Percentiles rank a stretch among this genome's conserved stretches.
Evolutionary conservation across 2,329 filamentous ascomycete genomes (phyloP).

Genomic region (Colletotrichum agaves): DNA sequence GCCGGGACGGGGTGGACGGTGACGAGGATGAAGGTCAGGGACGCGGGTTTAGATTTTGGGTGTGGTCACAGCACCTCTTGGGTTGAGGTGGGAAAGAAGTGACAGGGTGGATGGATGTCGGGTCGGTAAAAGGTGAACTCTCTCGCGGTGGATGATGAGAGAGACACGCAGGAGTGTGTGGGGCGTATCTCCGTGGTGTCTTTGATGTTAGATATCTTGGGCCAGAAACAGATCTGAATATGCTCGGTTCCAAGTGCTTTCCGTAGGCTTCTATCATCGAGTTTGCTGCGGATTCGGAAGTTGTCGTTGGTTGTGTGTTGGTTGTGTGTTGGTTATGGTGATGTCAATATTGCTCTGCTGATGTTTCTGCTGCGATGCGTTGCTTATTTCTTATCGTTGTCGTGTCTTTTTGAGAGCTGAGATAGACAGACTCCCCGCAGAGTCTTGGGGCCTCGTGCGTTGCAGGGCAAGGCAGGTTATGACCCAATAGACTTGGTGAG

Average conservation of each 20-base stretch:
- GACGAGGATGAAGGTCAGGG: slow-evolving; percentile 7
- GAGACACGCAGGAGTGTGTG: slow-evolving; percentile 6
- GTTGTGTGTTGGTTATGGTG: not conserved
- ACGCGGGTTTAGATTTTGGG: slow-evolving; percentile 6
- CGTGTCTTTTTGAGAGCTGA: not conserved
- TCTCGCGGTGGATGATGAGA: slow-evolving; percentile 1
- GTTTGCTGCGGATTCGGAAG: not conserved
- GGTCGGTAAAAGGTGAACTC: slow-evolving; percentile 12
- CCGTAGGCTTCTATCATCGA: not conserved
- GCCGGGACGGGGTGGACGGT: slow-evolving; percentile 18
- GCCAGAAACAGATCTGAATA: not conserved
- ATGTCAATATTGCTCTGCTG: not conserved
- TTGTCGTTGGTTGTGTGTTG: not conserved
- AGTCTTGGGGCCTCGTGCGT: slow-evolving; percentile 12
- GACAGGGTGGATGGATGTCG: slow-evolving; percentile 14
- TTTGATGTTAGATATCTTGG: not conserved
- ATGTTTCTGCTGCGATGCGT: not conserved
- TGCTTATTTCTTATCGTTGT: slow-evolving; percentile 20
- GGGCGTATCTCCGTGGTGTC: slow-evolving; percentile 9
- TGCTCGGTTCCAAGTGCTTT: not conserved
- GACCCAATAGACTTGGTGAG: slow-evolving; percentile 8
- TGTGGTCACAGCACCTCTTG: slow-evolving; percentile 22
- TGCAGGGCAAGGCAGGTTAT: not conserved
- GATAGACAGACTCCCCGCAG: slow-evolving; percentile 6
- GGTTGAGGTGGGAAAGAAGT: not conserved